Evolutionary conservation across 2,329 filamentous ascomycete genomes (phyloP), one percentile per base, ranked within the genome.

Genomic region (Dactylellina sp.): DNA sequence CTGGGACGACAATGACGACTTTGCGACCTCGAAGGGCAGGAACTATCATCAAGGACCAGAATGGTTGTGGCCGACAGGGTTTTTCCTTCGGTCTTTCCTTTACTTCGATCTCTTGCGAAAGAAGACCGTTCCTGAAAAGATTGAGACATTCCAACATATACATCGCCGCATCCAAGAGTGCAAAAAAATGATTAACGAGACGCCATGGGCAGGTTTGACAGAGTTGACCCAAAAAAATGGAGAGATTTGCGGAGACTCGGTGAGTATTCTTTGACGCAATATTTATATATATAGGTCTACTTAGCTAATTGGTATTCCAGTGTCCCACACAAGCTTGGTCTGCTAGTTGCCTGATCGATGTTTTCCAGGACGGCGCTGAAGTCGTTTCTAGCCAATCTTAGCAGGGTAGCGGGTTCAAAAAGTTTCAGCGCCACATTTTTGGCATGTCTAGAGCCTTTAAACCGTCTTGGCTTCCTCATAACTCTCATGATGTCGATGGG

Each of bases 11-110:
- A 94, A 90, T 71, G 88, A 87, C 11, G 91, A 98, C 81, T 98
- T 97, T 79, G 87, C 91, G 9, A 98, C 94, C 0, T 89, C 91
- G 78, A 98, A 98, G 82, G 95, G 95, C 55, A 87, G 95, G 65
- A 99, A 98, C 82, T 99, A 99, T 82, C 95, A 99, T 81, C 94
- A 98, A 81, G 95, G 95, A 2, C 96, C 95, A 0, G 95, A 99
- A 81, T 99, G 95, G 95, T 83, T 97, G 22, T 99, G 95, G 95
- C 96, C 94, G 0, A 94, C 92, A 0, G 95, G 95, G 2, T 99
- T 93, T 84, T 99, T 97, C 85, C 85, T 97, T 20, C 89, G 96
- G 53, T 95, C 95, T 0, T 84, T 99, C 76, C 86, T 99, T 76
- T 91, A 93, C 81, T 98, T 98, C 79, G 93, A 97, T 80, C 83